A percentile compares a stretch with the other conserved stretches of the same genome.
Evolutionary conservation across 148 eudicot genomes (phyloP).

Genomic region (Fagopyrum tataricum): DNA sequence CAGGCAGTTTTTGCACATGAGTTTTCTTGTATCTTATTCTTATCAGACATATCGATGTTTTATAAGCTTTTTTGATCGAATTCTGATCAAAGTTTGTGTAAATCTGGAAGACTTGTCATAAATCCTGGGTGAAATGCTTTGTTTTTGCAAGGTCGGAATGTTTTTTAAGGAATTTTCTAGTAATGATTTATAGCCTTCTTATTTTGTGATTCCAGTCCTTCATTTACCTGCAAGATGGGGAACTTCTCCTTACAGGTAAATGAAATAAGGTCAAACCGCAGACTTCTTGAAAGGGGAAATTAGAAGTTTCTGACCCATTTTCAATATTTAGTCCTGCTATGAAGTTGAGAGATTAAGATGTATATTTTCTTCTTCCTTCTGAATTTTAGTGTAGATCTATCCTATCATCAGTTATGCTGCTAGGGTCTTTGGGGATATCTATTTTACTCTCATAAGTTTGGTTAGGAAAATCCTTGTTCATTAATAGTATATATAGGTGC

Average conservation of each 20-base stretch:
- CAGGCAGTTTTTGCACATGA: neutral
- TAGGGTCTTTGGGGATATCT: neutral
- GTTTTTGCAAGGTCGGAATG: neutral
- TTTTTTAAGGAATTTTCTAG: neutral
- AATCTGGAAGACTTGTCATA: neutral
- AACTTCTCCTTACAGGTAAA: slow-evolving; percentile 39
- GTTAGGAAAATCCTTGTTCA: neutral
- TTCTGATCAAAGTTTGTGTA: neutral
- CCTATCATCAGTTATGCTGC: neutral
- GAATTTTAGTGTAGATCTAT: neutral
- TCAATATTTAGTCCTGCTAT: neutral
- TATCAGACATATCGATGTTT: neutral
- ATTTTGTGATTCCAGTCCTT: slow-evolving; percentile 30
- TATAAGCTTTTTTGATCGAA: neutral
- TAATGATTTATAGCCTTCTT: neutral
- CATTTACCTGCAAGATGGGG: slow-evolving; percentile 72
- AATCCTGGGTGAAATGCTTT: neutral
- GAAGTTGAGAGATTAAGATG: neutral
- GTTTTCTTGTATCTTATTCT: neutral
- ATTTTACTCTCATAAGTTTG: neutral
- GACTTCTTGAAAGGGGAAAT: slow-evolving; percentile 29
- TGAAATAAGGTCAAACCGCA: slow-evolving; percentile 42
- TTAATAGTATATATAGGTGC: too few relatives aligned
- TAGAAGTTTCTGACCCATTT: slow-evolving; percentile 24
- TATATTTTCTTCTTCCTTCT: neutral